These are phyloP conservation scores for Argentina anserina DNA, from an alignment of 306 rosid genomes.

Conservation along the genomic window DNA sequence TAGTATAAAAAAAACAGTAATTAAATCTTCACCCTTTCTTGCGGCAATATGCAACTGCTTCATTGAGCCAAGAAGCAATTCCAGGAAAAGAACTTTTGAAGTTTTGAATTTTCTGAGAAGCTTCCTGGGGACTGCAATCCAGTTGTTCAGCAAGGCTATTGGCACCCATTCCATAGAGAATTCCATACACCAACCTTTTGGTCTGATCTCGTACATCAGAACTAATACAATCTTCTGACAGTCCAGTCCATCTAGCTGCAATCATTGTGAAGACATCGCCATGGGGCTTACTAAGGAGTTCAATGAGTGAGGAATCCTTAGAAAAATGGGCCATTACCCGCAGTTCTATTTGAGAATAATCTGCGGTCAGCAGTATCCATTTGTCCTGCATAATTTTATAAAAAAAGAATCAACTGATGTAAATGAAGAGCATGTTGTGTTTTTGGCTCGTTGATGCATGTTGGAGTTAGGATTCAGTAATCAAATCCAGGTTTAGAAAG, in stretches of 20 bases:
- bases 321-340: slow-evolving; percentile 98
- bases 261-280: slow-evolving; percentile 86
- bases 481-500: too few relatives aligned
- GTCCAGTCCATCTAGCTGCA: slow-evolving; percentile 87
- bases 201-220: slow-evolving; percentile 76
- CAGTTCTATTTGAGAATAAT: slow-evolving; percentile 95
- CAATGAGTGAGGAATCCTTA: slow-evolving; percentile 64
- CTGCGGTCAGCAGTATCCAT: slow-evolving; percentile 90
- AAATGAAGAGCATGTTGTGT: not conserved
- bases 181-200: slow-evolving; percentile 89
- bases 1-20: slow-evolving; percentile 1
- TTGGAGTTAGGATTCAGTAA: too few relatives aligned
- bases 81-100: slow-evolving; percentile 84
- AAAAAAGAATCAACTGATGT: slow-evolving; percentile 13
- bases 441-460: too few relatives aligned
- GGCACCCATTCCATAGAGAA: slow-evolving; percentile 97
- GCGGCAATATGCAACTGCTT: slow-evolving; percentile 66
- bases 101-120: slow-evolving; percentile 71
- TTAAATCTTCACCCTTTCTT: slow-evolving; percentile 73
- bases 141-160: slow-evolving; percentile 84
- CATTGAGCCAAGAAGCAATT: slow-evolving; percentile 90
- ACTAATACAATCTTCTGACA: slow-evolving; percentile 59
- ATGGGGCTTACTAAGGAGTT: slow-evolving; percentile 64
- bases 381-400: slow-evolving; percentile 53
- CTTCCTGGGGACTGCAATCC: slow-evolving; percentile 71